Conservation (phyloP, 192 early-diverging fungal species). For the Entomortierella parvispora region DNA sequence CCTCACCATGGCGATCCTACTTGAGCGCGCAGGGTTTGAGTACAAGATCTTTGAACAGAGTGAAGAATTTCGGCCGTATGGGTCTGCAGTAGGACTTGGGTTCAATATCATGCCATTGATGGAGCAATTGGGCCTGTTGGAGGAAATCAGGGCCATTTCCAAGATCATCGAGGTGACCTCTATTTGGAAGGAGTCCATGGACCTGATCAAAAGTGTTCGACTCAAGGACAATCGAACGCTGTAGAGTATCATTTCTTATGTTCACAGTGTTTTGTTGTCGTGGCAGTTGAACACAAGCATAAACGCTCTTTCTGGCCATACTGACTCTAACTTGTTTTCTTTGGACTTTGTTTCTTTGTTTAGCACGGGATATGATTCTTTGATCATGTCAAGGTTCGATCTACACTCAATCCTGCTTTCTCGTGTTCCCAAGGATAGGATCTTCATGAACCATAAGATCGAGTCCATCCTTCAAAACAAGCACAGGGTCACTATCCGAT, state of each 20-base stretch:
- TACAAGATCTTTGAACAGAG: constrained; percentile 15
- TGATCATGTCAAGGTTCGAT: neutral
- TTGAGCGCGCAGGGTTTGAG: constrained; percentile 11
- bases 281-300: no score
- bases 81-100: constrained; percentile 3
- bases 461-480: neutral
- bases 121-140: constrained; percentile 23
- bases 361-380: neutral
- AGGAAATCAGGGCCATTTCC: constrained; percentile 6
- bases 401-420: constrained; percentile 1
- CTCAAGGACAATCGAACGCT: constrained; percentile 1
- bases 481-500: neutral
- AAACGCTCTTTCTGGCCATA: no score
- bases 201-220: neutral
- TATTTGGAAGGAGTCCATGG: constrained; percentile 5
- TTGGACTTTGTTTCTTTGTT: neutral
- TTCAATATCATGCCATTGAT: constrained; percentile 15
- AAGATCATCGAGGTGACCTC: neutral
- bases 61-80: neutral
- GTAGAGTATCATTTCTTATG: neutral
- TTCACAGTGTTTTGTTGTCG: neutral
- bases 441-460: neutral
- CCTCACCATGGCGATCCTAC: constrained; percentile 11
- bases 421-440: neutral
- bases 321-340: constrained; percentile 1